phyloP scores from a whole-genome alignment of 345 rosid species.

The Boechera retrofracta region DNA sequence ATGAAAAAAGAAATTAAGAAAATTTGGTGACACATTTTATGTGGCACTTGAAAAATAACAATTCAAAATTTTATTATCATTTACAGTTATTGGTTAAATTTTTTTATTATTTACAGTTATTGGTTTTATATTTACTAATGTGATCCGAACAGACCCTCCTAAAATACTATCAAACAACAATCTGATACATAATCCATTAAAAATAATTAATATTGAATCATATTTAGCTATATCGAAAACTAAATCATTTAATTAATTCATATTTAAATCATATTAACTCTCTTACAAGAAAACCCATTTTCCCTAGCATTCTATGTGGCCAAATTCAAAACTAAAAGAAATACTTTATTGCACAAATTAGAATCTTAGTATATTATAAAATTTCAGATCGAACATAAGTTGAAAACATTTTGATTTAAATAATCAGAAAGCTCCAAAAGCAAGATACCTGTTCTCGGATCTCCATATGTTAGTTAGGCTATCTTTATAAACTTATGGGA shows the following conservation, averaged over 20 bases:
- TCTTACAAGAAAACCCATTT: neutral
- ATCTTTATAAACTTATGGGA: neutral
- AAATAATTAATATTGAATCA: neutral
- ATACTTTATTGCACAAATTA: neutral
- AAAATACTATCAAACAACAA: neutral
- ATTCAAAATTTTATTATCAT: too few species aligned
- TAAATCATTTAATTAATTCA: too few species aligned
- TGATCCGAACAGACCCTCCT: too few species aligned
- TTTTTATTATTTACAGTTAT: too few species aligned
- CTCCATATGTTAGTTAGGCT: constrained; percentile 33
- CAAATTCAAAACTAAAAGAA: neutral
- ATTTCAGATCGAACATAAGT: constrained; percentile 25
- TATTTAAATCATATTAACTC: neutral
- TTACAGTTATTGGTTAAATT: too few species aligned
- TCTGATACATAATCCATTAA: neutral
- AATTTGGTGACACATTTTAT: neutral
- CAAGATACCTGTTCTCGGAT: constrained; percentile 34
- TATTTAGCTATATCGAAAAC: neutral
- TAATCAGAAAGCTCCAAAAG: constrained; percentile 35
- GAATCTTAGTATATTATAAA: constrained; percentile 6
- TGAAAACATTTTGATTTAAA: constrained; percentile 33
- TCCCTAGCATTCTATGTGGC: neutral
- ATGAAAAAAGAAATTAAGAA: neutral
- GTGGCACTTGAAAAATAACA: neutral
- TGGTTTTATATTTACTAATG: neutral